Base-by-base conservation (phyloP, 345 rosid species). In the Bruguiera gymnorhiza region DNA sequence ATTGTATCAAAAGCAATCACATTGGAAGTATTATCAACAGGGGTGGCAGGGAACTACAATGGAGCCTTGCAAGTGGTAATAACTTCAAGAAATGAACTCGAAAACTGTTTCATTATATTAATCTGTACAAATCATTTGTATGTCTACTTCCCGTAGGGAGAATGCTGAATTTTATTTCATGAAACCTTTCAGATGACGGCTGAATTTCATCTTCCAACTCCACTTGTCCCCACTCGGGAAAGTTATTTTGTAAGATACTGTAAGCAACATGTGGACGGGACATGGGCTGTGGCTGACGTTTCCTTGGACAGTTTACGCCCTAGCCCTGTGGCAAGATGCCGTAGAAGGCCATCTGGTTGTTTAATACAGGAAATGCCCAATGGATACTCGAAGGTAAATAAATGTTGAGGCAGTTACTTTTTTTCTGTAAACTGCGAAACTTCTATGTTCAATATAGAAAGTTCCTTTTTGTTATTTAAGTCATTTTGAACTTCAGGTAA, bases 211-310 rank as follows among this genome's bases (percentile, higher is more conserved):
- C 83, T 96, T 8, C 88, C 87, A 6, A 76, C 98, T 4, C 98
- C 98, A 0, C 83, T 89, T 1, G 97, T 90, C 50, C 86, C 99
- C 1, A 88, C 93, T 19, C 83, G 99, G 1, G 90, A 90, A 75
- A 73, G 85, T 75, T 89, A 86, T 75, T 92, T 73, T 39, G 86
- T 81, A 11, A 86, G 99, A 63, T 90, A 92, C 57, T 90, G 92
- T 54, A 92, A 90, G 65, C 88, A 90, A 50, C 93, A 86, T 34
- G 81, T 73, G 5, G 97, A 92, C 1, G 89, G 91, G 32, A 69
- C 87, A 1, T 96, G 99, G 99, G 95, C 90, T 2, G 96, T 96
- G 64, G 99, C 89, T 23, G 99, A 96, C 74, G 87, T 89, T 72
- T 96, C 99, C 16, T 75, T 96, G 77, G 60, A 56, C 29, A 15